Evolutionary conservation across 345 rosid genomes (phyloP).

Genomic region (Turnera subulata): DNA sequence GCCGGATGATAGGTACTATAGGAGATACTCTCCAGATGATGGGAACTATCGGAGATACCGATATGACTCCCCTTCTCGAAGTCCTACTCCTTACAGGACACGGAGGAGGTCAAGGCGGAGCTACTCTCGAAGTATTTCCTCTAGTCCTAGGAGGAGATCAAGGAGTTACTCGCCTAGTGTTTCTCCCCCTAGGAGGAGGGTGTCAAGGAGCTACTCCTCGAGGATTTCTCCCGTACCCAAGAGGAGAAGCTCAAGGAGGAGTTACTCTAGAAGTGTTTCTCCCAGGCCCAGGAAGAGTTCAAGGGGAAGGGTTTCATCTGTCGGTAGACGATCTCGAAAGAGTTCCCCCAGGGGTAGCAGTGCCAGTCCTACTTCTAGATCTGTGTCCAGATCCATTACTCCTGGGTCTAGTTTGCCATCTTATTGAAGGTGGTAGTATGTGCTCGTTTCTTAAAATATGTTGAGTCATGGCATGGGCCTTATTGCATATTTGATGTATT

Average conservation of each 20-base stretch:
- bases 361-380: slow-evolving; percentile 45
- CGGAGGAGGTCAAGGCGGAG: slow-evolving; percentile 26
- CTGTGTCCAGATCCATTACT: slow-evolving; percentile 56
- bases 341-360: slow-evolving; percentile 6
- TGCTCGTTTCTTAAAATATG: no score
- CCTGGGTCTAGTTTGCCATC: slow-evolving; percentile 40
- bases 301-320: slow-evolving; percentile 4
- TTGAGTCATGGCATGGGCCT: no score
- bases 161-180: slow-evolving; percentile 14
- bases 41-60: slow-evolving; percentile 16
- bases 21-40: slow-evolving; percentile 12
- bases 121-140: slow-evolving; percentile 22
- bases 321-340: slow-evolving; percentile 32
- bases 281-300: slow-evolving; percentile 24
- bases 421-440: slow-evolving; percentile 17
- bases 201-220: slow-evolving; percentile 16
- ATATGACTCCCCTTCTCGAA: slow-evolving; percentile 3
- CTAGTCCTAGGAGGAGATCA: slow-evolving; percentile 16
- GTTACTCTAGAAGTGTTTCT: slow-evolving; percentile 41
- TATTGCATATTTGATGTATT: no score
- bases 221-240: slow-evolving; percentile 9
- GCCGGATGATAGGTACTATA: slow-evolving; percentile 24
- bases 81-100: slow-evolving; percentile 31
- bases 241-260: slow-evolving; percentile 18
- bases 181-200: slow-evolving; percentile 14